These are phyloP conservation scores for Debaryomyces psychrophilus DNA, from an alignment of 1,139 yeast species.

Conservation along the genomic window DNA sequence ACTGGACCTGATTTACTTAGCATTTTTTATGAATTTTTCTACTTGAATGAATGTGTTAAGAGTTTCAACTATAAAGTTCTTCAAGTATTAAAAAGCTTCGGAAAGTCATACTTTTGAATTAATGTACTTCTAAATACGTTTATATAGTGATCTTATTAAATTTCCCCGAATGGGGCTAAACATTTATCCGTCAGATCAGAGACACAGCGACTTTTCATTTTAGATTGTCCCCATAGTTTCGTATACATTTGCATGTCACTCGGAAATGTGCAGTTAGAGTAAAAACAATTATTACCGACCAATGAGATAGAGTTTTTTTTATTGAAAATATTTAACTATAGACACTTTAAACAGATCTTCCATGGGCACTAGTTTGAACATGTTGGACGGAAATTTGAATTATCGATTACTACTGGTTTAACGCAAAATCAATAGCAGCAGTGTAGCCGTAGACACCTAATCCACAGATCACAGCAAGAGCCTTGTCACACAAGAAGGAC, in stretches of 20 bases:
- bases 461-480: conserved; percentile 51
- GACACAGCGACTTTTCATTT: neutral
- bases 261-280: too few species aligned
- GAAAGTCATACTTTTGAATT: neutral
- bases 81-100: too few species aligned
- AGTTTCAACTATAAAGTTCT: neutral
- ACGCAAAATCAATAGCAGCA: conserved; percentile 50
- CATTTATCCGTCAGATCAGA: neutral
- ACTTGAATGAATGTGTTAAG: neutral
- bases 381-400: neutral
- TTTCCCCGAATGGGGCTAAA: conserved; percentile 4
- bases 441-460: conserved; percentile 54
- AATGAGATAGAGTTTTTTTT: too few species aligned
- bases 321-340: too few species aligned
- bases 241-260: neutral
- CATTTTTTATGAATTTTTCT: neutral
- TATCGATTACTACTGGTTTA: conserved; percentile 3
- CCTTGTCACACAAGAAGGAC: conserved; percentile 50
- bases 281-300: too few species aligned
- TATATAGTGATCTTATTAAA: neutral
- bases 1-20: conserved; percentile 6
- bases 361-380: neutral
- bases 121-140: neutral
- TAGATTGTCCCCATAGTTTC: neutral
- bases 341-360: too few species aligned